These are phyloP conservation scores for Scutellaria minor DNA, from an alignment of 257 asterid species.

Conservation along the genomic window DNA sequence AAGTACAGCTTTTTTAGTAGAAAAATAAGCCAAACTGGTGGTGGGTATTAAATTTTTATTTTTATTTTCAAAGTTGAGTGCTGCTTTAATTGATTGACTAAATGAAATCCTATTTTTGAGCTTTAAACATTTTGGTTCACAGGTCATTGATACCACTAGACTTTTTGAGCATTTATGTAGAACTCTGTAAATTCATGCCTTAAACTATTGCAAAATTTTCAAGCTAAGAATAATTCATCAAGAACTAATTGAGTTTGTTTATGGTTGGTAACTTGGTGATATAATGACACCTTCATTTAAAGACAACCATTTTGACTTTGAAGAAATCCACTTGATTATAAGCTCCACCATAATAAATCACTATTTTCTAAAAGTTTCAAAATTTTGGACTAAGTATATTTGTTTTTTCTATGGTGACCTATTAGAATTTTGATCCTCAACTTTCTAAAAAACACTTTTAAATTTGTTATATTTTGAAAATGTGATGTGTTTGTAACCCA, in stretches of 20 bases:
- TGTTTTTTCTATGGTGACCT: no score
- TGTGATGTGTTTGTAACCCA: no score
- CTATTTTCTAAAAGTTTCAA: background rate
- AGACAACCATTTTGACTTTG: background rate
- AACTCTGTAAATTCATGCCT: background rate
- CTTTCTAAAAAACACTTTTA: no score
- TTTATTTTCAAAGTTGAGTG: background rate
- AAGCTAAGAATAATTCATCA: background rate
- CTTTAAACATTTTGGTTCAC: background rate
- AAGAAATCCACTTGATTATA: slow-evolving; percentile 8
- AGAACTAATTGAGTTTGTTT: background rate
- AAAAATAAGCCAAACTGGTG: no score
- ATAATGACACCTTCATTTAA: background rate
- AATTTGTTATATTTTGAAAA: no score
- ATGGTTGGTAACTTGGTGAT: background rate
- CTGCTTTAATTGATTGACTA: no score
- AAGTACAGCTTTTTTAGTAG: background rate
- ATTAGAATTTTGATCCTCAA: no score
- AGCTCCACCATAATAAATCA: background rate
- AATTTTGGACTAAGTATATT: no score
- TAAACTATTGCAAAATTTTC: background rate
- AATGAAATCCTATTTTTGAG: background rate
- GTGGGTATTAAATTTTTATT: background rate
- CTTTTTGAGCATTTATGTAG: background rate
- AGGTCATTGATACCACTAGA: background rate